A percentile compares a stretch with the other conserved stretches of the same genome.
phyloP scores from a whole-genome alignment of 768 basidiomycete genomes.

The Tephrocybe sp. region DNA sequence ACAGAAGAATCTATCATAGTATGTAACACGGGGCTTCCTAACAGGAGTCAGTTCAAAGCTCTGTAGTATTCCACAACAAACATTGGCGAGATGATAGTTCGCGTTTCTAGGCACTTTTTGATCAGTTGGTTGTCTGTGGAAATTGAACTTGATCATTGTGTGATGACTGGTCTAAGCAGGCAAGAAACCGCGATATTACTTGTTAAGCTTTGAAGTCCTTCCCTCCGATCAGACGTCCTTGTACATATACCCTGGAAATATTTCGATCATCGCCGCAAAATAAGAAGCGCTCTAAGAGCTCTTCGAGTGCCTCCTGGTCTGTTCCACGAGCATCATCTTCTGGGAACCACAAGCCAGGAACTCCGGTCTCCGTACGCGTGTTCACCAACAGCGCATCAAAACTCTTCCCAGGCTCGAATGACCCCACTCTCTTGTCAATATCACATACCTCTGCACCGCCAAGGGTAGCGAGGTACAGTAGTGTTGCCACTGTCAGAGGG shows the following conservation, averaged over 20 bases:
- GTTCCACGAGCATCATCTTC: constrained; percentile 29
- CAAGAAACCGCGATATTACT: too few species aligned
- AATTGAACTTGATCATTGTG: too few species aligned
- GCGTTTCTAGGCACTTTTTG: too few species aligned
- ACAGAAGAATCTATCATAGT: too few species aligned
- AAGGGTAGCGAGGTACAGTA: constrained; percentile 88
- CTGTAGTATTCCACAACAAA: too few species aligned
- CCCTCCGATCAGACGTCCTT: constrained; percentile 78
- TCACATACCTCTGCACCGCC: constrained; percentile 87
- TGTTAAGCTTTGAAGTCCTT: constrained; percentile 14
- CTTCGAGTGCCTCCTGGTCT: constrained; percentile 23
- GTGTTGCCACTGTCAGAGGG: constrained; percentile 70
- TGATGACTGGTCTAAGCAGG: too few species aligned
- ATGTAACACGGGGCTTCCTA: too few species aligned
- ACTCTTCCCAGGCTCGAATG: constrained; percentile 75
- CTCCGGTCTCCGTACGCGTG: constrained; percentile 48
- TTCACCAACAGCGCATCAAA: constrained; percentile 87
- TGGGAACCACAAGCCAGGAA: constrained; percentile 55
- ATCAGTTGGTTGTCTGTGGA: too few species aligned
- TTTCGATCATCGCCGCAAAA: constrained; percentile 88
- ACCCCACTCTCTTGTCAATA: constrained; percentile 66
- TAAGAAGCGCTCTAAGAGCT: constrained; percentile 77
- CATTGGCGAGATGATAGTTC: too few species aligned
- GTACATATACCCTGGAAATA: constrained; percentile 79
- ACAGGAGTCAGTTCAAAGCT: too few species aligned